Percentiles rank a stretch among this genome's conserved stretches.
These are phyloP conservation scores for Russula earlei DNA, from an alignment of 768 basidiomycete genomes.

Conservation along the genomic window DNA sequence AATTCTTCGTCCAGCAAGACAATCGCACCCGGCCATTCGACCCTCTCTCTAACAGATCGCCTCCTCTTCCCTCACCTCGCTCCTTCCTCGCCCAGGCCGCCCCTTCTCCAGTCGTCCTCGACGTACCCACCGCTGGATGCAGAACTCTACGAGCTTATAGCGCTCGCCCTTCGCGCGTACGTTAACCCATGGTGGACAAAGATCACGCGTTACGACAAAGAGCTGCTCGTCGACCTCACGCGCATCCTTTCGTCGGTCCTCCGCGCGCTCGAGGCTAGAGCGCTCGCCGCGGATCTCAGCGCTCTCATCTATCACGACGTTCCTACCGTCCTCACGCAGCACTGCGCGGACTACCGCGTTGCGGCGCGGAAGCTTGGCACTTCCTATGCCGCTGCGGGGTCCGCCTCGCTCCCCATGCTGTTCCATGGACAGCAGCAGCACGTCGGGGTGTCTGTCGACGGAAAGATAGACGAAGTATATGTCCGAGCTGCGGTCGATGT, in stretches of 20 bases:
- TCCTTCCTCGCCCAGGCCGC: conserved; percentile 38
- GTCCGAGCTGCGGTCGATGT: conserved; percentile 72
- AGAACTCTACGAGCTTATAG: conserved; percentile 72
- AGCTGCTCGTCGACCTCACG: conserved; percentile 66
- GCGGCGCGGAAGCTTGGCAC: conserved; percentile 52
- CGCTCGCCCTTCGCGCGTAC: conserved; percentile 68
- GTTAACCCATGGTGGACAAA: conserved; percentile 84
- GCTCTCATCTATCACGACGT: conserved; percentile 52
- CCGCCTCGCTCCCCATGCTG: conserved; percentile 50
- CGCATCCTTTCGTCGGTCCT: conserved; percentile 48
- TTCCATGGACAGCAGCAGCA: conserved; percentile 83
- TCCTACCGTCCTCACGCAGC: conserved; percentile 61
- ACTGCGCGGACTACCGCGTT: conserved; percentile 70
- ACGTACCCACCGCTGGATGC: conserved; percentile 48
- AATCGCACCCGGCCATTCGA: not conserved
- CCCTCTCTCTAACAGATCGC: conserved; percentile 28
- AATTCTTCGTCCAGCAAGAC: conserved; percentile 15
- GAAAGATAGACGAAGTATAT: conserved; percentile 63
- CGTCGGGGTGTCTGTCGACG: conserved; percentile 63
- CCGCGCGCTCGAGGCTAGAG: conserved; percentile 49
- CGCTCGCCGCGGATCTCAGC: conserved; percentile 45
- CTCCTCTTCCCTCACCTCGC: conserved; percentile 53
- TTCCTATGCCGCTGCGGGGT: conserved; percentile 62
- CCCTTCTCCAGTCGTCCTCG: conserved; percentile 38
- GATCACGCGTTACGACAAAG: conserved; percentile 74